Base-by-base conservation (phyloP, 169 alveolate species). In the Plasmodium falciparum region DNA sequence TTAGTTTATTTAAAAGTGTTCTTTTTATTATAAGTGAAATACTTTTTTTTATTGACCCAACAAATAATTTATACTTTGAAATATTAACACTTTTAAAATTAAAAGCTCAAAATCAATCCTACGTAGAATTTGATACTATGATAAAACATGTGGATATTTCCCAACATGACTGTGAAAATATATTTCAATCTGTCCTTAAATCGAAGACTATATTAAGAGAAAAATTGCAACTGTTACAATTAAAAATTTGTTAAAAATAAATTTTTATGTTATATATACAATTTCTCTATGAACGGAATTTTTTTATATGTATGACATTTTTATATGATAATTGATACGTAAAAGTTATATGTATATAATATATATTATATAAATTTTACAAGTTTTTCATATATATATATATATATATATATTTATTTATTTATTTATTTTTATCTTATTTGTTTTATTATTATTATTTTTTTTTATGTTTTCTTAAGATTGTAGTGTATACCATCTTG, bases 1-100 rank as follows among this genome's bases (percentile, higher is more conserved):
- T 80, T 52, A 80, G 59, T 69, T 62, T 80, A 69, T 80, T 80
- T 73, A 80, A 80, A 80, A 80, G 90, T 69, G 74, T 80, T 66
- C 54, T 80, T 11, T 80, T 69, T 61, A 80, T 80, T 49, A 80
- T 80, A 43, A 80, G 90, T 80, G 90, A 80, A 80, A 80, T 80
- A 29, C 17, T 80, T 17, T 80, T 80, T 12, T 80, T 69, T 15
- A 62, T 72, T 24, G 90, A 80, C 9, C 90, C 90, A 22, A 69
- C 85, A 0, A 80, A 80, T 80, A 58, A 63, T 47, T 72, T 80
- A 50, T 80, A 80, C 17, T 70, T 80, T 13, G 85, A 80, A 39
- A 80, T 80, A 54, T 58, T 80, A 58, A 70, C 90, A 33, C 90
- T 80, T 26, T 69, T 80, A 69, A 80, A 80, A 61, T 69, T 80